Percentiles rank a stretch among this genome's conserved stretches.
Evolutionary conservation across 164 flowering plant species (phyloP).

Genomic region (Warburgia ugandensis): DNA sequence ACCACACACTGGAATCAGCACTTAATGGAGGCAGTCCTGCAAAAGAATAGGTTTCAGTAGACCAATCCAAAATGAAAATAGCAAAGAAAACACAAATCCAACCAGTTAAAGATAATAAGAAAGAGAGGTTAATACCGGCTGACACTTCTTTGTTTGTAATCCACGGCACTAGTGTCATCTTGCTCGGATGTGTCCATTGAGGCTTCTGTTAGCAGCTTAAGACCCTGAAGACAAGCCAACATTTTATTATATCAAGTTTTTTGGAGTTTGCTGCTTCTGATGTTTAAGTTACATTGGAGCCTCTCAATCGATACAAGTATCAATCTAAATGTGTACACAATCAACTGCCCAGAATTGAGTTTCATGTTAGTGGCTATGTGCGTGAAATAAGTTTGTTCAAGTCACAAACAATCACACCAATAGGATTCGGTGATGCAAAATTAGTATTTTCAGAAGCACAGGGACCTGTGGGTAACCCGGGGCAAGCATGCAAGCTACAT

Average conservation of each 20-base stretch:
- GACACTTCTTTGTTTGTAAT: constrained; percentile 18
- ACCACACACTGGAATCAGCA: constrained; percentile 15
- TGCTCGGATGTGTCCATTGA: constrained; percentile 10
- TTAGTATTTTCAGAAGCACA: too few relatives aligned
- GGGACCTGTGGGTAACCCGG: too few relatives aligned
- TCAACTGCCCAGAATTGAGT: neutral
- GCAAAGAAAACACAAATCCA: neutral
- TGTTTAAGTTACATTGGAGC: too few relatives aligned
- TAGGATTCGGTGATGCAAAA: too few relatives aligned
- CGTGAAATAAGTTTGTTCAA: too few relatives aligned
- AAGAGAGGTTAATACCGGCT: constrained; percentile 24
- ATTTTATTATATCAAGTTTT: neutral
- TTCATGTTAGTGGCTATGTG: neutral
- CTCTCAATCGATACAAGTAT: too few relatives aligned
- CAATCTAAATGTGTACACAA: neutral
- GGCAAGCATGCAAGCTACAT: too few relatives aligned
- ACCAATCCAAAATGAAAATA: neutral
- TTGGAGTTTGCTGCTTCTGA: too few relatives aligned
- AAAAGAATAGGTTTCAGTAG: neutral
- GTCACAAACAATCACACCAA: too few relatives aligned
- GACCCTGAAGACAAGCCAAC: constrained; percentile 58
- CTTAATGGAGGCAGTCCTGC: constrained; percentile 34
- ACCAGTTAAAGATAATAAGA: neutral
- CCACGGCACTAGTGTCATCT: constrained; percentile 16
- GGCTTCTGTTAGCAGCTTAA: constrained; percentile 39